A percentile compares a stretch with the other conserved stretches of the same genome.
Evolutionary conservation across 345 rosid genomes (phyloP).

Genomic region (Populus davidiana): DNA sequence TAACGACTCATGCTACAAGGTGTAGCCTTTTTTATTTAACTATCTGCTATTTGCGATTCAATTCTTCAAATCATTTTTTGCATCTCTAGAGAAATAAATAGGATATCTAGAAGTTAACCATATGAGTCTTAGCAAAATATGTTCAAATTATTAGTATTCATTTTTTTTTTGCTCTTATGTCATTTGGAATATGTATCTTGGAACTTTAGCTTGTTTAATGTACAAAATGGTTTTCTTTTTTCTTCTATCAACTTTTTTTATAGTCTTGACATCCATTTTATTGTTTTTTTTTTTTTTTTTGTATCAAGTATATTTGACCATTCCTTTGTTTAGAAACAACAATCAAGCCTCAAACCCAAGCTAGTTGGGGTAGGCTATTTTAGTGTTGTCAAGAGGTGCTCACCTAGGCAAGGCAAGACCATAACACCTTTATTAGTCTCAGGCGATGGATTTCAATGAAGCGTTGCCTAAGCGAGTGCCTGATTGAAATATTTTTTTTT

Average conservation of each 20-base stretch:
- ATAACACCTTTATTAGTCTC: too few relatives aligned
- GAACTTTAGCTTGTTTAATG: background rate
- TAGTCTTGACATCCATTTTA: background rate
- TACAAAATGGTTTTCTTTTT: background rate
- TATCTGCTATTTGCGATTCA: background rate
- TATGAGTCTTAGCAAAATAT: background rate
- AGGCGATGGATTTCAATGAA: too few relatives aligned
- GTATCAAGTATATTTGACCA: background rate
- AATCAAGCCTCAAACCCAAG: background rate
- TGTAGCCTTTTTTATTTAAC: background rate
- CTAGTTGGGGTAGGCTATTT: background rate
- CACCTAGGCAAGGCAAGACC: too few relatives aligned
- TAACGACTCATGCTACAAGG: background rate
- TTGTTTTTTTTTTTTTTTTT: too few relatives aligned
- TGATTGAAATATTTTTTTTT: too few relatives aligned
- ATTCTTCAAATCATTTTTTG: background rate
- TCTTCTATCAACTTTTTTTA: background rate
- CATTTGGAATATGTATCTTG: background rate
- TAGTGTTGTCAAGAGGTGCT: too few relatives aligned
- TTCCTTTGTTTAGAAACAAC: background rate
- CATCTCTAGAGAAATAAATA: background rate
- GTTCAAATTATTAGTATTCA: background rate
- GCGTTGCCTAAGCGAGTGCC: too few relatives aligned
- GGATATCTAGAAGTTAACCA: background rate
- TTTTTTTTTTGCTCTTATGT: background rate